Evolutionary conservation across 306 rosid genomes (phyloP), one percentile per base, ranked within the genome.

Genomic region (Medicago ruthenica): DNA sequence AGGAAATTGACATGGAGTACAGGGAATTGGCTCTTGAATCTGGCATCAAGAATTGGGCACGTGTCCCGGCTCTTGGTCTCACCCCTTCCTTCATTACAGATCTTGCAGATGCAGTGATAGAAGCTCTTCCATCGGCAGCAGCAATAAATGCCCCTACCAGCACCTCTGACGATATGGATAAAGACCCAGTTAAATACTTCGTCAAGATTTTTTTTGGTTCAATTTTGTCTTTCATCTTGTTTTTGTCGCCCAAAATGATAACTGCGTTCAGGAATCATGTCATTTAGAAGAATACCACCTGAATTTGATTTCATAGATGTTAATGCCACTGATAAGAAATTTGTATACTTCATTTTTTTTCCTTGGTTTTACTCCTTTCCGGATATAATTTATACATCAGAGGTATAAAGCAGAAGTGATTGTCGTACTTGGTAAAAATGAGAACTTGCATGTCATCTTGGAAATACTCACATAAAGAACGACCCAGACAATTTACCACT

Each of bases 1-100:
- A 96, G 84, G 99, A 96, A 79, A 96, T 96, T 67, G 99, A 96
- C 79, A 89, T 96, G 96, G 99, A 96, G 84, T 96, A 96, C 83
- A 92, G 77, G 83, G 81, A 92, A 34, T 78, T 96, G 87, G 99
- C 99, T 40, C 90, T 90, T 15, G 97, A 96, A 79, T 96, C 99
- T 27, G 99, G 99, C 50, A 70, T 96, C 70, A 77, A 89, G 88
- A 92, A 88, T 76, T 96, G 99, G 99, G 98, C 87, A 17, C 97
- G 99, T 67, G 99, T 96, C 70, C 99, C 99, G 20, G 98, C 99
- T 16, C 98, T 96, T 16, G 92, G 93, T 50, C 76, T 91, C 74
- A 96, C 87, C 42, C 97, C n/a, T 67, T 85, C 99, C 40, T 96
- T 96, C 86, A 90, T 96, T 64, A 83, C 83, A 2, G 98, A 96